phyloP scores from a whole-genome alignment of 208 protist species.

The Leishmania turanica region DNA sequence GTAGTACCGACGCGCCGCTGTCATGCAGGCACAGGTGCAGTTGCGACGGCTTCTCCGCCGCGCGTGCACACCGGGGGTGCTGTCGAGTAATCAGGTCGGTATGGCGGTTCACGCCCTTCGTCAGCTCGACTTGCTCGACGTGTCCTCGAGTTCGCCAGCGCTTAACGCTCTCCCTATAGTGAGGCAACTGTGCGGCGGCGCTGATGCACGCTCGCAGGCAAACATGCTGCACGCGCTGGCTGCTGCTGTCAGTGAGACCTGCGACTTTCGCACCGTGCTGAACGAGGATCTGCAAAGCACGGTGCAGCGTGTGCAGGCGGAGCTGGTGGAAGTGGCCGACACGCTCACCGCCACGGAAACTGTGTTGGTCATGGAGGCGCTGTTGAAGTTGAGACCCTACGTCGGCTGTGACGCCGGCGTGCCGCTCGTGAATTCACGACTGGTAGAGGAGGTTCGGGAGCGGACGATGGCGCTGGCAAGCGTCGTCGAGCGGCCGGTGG shows the following conservation, averaged over 20 bases:
- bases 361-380: conserved; percentile 59
- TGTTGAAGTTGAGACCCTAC: conserved; percentile 46
- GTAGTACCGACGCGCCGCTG: neutral
- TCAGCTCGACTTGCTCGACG: conserved; percentile 37
- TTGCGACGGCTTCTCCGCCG: conserved; percentile 28
- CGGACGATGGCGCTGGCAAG: conserved; percentile 37
- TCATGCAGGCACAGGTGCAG: conserved; percentile 15
- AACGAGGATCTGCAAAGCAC: conserved; percentile 23
- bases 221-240: conserved; percentile 59
- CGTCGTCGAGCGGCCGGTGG: conserved; percentile 55
- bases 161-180: conserved; percentile 25
- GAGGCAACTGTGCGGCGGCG: conserved; percentile 13
- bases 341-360: conserved; percentile 46
- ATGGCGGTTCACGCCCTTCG: conserved; percentile 45
- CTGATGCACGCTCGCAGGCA: conserved; percentile 48
- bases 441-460: conserved; percentile 49
- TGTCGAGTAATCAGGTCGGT: conserved; percentile 43
- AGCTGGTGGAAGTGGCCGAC: conserved; percentile 33
- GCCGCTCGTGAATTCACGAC: conserved; percentile 17
- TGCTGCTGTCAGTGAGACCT: conserved; percentile 30
- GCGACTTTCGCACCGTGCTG: conserved; percentile 26
- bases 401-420: neutral
- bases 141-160: neutral
- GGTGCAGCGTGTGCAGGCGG: conserved; percentile 36
- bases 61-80: conserved; percentile 38